Base-by-base conservation (phyloP, 2,329 filamentous ascomycete species). In the Neocucurbitaria cava region DNA sequence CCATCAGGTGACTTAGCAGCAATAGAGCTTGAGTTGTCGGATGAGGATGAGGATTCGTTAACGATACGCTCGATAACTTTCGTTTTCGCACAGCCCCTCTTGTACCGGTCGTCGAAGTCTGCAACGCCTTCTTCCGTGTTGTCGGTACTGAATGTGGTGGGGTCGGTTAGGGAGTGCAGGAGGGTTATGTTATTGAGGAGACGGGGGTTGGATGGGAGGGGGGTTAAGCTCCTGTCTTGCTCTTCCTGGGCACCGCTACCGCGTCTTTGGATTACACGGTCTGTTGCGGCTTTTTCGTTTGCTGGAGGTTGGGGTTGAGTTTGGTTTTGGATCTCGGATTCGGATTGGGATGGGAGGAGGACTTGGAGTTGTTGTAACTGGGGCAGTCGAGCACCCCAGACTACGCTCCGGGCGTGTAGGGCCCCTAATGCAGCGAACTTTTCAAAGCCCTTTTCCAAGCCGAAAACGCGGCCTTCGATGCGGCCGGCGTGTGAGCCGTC, bases 81-180 rank as follows among this genome's bases (percentile, higher is more conserved):
- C 1, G 86, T 85, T 73, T 96, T 97, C 3, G 89, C 89, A 64
- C 87, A 85, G 3, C 92, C 94, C 60, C 91, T 85, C 77, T 93
- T 95, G 35, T 96, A 72, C 11, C 93, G 83, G 72, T 97, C 91
- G 68, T 99, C 95, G 69, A 96, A 93, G 68, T 97, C 93, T 46
- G 89, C 89, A 20, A 99, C 92, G 0, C 89, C 88, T 42, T 96
- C 91, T 71, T 98, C 94, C 4, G 86, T 89, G 71, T 99, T 99
- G 54, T 88, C 83, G 18, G 88, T 93, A 15, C 88, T 87, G 39
- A 97, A 77, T 1, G 87, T 94, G 5, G 87, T 87, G 0, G 89
- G 88, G 72, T 96, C 92, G 3, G 92, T 87, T 13, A 97, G 81
- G 21, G 89, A 88, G 58, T 92, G 88, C 9, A 98, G 81, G 7